Evolutionary conservation across 2,329 filamentous ascomycete genomes (phyloP).

Genomic region (Elsinoe fawcettii): DNA sequence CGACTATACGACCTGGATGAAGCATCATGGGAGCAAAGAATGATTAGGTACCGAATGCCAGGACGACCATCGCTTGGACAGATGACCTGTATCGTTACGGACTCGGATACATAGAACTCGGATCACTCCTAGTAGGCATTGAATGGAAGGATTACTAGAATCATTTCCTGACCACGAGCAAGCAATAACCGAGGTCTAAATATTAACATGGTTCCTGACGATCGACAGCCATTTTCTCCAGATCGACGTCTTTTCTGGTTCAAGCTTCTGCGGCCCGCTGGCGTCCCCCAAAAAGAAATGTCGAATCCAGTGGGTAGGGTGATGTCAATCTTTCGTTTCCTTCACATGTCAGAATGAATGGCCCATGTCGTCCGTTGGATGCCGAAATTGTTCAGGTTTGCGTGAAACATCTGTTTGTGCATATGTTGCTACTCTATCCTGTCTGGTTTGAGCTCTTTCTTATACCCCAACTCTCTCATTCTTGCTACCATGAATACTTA

Average conservation of each 20-base stretch:
- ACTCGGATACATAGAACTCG: neutral
- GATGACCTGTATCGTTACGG: neutral
- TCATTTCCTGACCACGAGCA: neutral
- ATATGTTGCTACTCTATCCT: neutral
- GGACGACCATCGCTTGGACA: neutral
- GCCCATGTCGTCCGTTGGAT: neutral
- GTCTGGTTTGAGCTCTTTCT: neutral
- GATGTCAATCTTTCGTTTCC: slow-evolving; percentile 1
- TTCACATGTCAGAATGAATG: slow-evolving; percentile 10
- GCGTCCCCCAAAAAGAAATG: neutral
- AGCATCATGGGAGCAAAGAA: neutral
- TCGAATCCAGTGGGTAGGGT: neutral
- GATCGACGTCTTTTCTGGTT: slow-evolving; percentile 6
- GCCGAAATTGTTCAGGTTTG: neutral
- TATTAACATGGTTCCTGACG: slow-evolving; percentile 1
- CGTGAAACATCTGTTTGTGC: neutral
- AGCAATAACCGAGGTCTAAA: neutral
- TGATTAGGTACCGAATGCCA: neutral
- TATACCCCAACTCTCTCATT: neutral
- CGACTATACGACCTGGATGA: neutral
- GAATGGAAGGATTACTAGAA: neutral
- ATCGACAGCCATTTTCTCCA: neutral
- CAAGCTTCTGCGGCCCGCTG: slow-evolving; percentile 7
- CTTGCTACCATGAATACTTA: slow-evolving; percentile 7
- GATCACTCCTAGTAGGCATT: neutral